These are phyloP conservation scores for Suillus bovinus DNA, from an alignment of 768 basidiomycete genomes.

Conservation along the genomic window DNA sequence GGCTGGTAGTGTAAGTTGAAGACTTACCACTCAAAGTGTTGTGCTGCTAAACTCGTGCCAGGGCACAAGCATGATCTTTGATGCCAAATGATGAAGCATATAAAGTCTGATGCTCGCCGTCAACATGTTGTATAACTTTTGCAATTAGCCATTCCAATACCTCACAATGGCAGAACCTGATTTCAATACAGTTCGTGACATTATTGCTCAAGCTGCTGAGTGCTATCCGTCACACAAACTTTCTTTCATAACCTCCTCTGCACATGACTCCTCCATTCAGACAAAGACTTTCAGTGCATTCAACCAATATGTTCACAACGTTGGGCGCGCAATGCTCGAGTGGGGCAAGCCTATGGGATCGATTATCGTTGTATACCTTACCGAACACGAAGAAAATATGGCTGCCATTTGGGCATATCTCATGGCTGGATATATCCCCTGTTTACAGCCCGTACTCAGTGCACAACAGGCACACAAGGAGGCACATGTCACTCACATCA, in stretches of 20 bases:
- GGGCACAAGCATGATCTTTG: not conserved
- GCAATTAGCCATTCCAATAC: not conserved
- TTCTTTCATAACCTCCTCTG: conserved; percentile 28
- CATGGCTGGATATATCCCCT: conserved; percentile 33
- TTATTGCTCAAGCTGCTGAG: not conserved
- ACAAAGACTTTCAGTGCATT: conserved; percentile 27
- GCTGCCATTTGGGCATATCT: conserved; percentile 32
- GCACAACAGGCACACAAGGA: conserved; percentile 34
- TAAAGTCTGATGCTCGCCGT: not conserved
- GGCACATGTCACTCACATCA: conserved; percentile 30
- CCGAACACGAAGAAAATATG: conserved; percentile 36
- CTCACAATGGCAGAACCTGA: not conserved
- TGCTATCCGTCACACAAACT: conserved; percentile 19
- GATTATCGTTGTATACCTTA: conserved; percentile 28
- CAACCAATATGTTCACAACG: conserved; percentile 14
- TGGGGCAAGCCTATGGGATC: conserved; percentile 29
- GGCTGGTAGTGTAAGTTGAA: not conserved
- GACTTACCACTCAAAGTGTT: not conserved
- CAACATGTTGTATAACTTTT: not conserved
- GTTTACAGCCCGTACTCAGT: conserved; percentile 33
- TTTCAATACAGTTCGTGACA: not conserved
- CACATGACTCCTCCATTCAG: conserved; percentile 29
- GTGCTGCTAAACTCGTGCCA: not conserved
- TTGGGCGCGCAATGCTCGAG: conserved; percentile 21
- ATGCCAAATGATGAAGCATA: not conserved